A percentile compares a stretch with the other conserved stretches of the same genome.
Conservation (phyloP, 2,329 filamentous ascomycete species). For the Mycogone perniciosa region DNA sequence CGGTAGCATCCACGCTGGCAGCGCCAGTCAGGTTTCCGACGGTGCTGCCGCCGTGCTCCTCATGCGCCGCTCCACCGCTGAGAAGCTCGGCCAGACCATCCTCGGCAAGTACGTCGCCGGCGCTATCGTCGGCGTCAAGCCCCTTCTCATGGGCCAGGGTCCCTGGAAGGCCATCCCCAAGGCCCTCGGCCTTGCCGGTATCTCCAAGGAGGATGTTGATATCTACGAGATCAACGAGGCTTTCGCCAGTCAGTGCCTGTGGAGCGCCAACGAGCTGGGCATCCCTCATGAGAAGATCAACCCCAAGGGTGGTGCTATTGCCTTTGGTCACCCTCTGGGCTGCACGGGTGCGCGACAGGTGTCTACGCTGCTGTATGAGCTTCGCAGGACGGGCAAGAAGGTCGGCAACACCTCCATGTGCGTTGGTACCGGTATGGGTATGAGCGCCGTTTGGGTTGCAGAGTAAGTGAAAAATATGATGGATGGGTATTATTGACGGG, state of each 20-base stretch:
- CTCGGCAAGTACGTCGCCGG: slow-evolving; percentile 88
- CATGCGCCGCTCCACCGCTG: slow-evolving; percentile 89
- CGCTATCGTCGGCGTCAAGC: slow-evolving; percentile 80
- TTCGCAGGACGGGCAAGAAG: slow-evolving; percentile 76
- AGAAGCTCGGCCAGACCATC: slow-evolving; percentile 80
- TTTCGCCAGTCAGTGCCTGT: slow-evolving; percentile 90
- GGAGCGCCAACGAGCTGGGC: slow-evolving; percentile 83
- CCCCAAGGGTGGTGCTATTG: slow-evolving; percentile 93
- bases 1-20: slow-evolving; percentile 91
- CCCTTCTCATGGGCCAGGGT: slow-evolving; percentile 91
- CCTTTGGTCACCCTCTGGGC: slow-evolving; percentile 90
- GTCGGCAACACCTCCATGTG: slow-evolving; percentile 95
- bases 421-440: slow-evolving; percentile 93
- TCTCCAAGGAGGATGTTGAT: slow-evolving; percentile 85
- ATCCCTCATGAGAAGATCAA: slow-evolving; percentile 85
- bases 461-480: slow-evolving; percentile 51
- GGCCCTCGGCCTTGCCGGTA: slow-evolving; percentile 79
- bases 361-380: slow-evolving; percentile 82
- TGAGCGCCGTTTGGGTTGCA: slow-evolving; percentile 93
- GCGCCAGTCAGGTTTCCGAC: slow-evolving; percentile 92
- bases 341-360: slow-evolving; percentile 94
- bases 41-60: slow-evolving; percentile 91
- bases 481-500: not conserved
- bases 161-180: slow-evolving; percentile 95
- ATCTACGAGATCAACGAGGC: slow-evolving; percentile 99